Evolutionary conservation across 73 alveolate species (phyloP).

Genomic region (Uronychia setigera): DNA sequence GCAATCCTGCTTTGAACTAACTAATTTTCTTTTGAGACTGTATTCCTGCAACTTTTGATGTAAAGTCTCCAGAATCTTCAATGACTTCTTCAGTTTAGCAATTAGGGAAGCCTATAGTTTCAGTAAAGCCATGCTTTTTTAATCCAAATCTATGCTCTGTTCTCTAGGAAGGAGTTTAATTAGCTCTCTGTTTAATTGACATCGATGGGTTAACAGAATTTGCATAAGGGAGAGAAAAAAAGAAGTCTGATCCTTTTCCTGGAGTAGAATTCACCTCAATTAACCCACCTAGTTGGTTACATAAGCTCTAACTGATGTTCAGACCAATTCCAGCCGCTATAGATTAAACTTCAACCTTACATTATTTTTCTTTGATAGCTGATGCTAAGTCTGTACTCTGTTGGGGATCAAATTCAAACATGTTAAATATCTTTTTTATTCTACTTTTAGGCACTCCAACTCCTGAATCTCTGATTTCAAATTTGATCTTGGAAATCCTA

Average conservation of each 20-base stretch:
- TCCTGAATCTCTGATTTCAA: neutral
- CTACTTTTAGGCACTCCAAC: neutral
- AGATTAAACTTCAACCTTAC: neutral
- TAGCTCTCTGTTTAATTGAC: neutral
- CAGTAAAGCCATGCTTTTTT: no score
- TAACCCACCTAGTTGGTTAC: neutral
- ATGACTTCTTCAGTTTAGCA: no score
- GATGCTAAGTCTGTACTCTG: neutral
- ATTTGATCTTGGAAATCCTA: neutral
- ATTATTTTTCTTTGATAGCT: neutral
- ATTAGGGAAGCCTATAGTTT: no score
- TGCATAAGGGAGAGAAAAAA: neutral
- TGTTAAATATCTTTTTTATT: neutral
- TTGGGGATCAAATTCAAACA: neutral
- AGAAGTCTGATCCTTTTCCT: neutral
- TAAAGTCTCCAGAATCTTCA: no score
- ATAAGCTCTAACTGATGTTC: neutral
- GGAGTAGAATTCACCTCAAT: neutral
- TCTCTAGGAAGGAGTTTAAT: neutral
- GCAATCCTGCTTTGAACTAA: no score
- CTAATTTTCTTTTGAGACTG: no score
- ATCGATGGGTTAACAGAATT: neutral
- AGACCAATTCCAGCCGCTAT: conserved; percentile 4
- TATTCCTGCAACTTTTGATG: no score
- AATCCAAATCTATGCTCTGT: neutral